Conservation (phyloP, 768 basidiomycete species). For the Tylopilus plumbeoviolaceoides region DNA sequence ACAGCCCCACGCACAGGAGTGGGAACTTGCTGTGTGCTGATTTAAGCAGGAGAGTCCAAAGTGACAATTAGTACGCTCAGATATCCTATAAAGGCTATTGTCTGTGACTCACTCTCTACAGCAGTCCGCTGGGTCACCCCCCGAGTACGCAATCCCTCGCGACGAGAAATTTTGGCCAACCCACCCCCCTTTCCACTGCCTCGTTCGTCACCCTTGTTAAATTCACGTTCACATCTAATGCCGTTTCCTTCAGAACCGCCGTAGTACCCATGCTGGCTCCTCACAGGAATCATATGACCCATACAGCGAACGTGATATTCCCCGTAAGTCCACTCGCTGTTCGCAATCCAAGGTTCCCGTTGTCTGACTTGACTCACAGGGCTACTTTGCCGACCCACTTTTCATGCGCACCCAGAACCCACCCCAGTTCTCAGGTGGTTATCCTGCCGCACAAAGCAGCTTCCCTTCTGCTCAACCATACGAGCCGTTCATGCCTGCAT, state of each 20-base stretch:
- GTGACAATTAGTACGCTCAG: constrained; percentile 10
- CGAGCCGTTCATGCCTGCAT: background rate
- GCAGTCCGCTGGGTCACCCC: background rate
- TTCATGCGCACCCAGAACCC: background rate
- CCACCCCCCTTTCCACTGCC: background rate
- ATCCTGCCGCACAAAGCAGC: background rate
- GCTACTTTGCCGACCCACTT: background rate
- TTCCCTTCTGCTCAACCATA: background rate
- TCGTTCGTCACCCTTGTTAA: constrained; percentile 9
- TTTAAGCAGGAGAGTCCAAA: background rate
- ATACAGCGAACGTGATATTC: background rate
- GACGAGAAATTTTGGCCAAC: background rate
- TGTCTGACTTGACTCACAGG: constrained; percentile 5
- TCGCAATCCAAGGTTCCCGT: background rate
- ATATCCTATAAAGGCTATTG: constrained; percentile 12
- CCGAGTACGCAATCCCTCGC: background rate
- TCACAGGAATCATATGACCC: background rate
- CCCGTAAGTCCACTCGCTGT: constrained; percentile 7
- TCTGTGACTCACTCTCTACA: constrained; percentile 10
- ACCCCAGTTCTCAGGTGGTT: background rate
- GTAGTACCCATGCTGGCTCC: background rate
- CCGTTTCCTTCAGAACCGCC: constrained; percentile 3
- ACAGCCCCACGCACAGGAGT: constrained; percentile 22
- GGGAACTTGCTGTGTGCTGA: constrained; percentile 14
- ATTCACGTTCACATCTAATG: background rate